Percentiles rank a stretch among this genome's conserved stretches.
Evolutionary conservation across 495 filamentous ascomycete genomes (phyloP).

Genomic region (Melanomma pulvis-pyrius): DNA sequence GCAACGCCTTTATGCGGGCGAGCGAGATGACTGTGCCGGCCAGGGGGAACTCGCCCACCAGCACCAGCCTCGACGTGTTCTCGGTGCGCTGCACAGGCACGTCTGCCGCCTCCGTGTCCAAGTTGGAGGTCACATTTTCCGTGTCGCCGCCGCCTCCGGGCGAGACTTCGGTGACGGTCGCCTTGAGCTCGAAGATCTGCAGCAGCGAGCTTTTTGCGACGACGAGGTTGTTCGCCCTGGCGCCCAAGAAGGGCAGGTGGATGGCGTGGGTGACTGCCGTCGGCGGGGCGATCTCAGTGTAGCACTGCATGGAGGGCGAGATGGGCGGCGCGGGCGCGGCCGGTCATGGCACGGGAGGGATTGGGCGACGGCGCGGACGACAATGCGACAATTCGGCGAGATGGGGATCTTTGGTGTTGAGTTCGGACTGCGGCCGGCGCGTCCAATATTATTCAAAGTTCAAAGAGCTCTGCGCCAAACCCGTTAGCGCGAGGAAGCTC

Average conservation of each 20-base stretch:
- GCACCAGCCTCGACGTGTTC: slow-evolving; percentile 73
- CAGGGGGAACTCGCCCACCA: slow-evolving; percentile 80
- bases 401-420: neutral
- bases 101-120: slow-evolving; percentile 33
- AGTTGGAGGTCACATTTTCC: slow-evolving; percentile 16
- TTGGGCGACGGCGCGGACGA: neutral
- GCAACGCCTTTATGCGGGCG: slow-evolving; percentile 69
- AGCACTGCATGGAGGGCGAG: slow-evolving; percentile 65
- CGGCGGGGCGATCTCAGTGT: slow-evolving; percentile 88
- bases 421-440: neutral
- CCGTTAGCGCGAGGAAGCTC: slow-evolving; percentile 10
- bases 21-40: slow-evolving; percentile 83
- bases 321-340: neutral
- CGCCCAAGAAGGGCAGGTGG: slow-evolving; percentile 71
- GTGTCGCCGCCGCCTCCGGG: slow-evolving; percentile 39
- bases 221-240: slow-evolving; percentile 78
- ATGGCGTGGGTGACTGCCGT: slow-evolving; percentile 91
- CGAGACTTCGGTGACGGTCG: slow-evolving; percentile 43
- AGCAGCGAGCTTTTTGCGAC: slow-evolving; percentile 88
- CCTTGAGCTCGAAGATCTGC: slow-evolving; percentile 72
- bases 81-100: slow-evolving; percentile 54
- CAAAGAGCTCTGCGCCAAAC: neutral
- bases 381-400: neutral
- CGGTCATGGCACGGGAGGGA: neutral
- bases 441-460: slow-evolving; percentile 4